Evolutionary conservation across 2,329 filamentous ascomycete species (phyloP), one percentile per base, ranked within the genome.

Genomic region (Cercospora janseana): DNA sequence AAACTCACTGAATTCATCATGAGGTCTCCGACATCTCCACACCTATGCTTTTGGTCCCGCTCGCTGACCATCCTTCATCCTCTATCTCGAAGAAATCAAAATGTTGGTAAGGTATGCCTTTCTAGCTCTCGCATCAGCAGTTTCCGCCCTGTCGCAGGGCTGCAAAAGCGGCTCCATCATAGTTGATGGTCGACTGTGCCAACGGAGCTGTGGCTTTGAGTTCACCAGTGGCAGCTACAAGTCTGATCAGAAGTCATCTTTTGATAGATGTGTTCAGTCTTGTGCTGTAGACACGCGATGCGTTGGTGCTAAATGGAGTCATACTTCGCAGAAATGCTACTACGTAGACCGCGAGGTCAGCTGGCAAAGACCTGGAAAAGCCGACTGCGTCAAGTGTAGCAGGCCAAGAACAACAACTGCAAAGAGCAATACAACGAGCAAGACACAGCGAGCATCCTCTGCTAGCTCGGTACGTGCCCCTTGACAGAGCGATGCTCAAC

Each of bases 151-250:
- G n/a, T n/a, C n/a, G n/a, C n/a, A n/a, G n/a, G n/a, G n/a, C n/a
- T 34, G 31, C 31, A 34, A 16, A 4, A 37, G 18, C 16, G 32
- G 32, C 21, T 6, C 34, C 23, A 38, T 40, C 44, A 27, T 32
- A n/a, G 21, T 37, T 23, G 15, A 46, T 24, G 44, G 31, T 6
- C 44, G 44, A 16, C 31, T 16, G 27, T 46, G 44, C 20, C 20
- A 34, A 37, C 31, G 29, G 18, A 16, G 15, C 20, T 47, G 44
- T 37, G 44, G 44, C 7, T 47, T 38, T 18, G 44, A 47, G 44
- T 47, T 47, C 32, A 47, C 31, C 10, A 47, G 32, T 29, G 32
- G 44, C 15, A 47, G 44, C 23, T 47, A 47, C 44, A 47, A 40
- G 32, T 4, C 23, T 38, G 44, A 47, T 24, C 38, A 28, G 13